These are phyloP conservation scores for Comarum palustre DNA, from an alignment of 306 rosid species.

Conservation along the genomic window DNA sequence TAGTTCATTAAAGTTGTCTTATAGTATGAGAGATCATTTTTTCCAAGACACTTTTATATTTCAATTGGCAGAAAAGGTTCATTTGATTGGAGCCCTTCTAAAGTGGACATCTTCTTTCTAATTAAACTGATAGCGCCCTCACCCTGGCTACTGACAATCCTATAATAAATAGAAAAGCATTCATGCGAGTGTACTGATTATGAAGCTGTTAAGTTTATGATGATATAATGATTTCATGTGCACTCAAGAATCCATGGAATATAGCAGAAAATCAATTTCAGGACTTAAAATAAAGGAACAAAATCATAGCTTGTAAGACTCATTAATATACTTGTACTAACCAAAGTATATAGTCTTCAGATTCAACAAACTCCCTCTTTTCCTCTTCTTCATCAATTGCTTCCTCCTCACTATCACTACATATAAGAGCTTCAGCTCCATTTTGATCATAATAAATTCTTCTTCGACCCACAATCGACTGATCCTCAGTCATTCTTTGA, in stretches of 20 bases:
- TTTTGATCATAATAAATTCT: constrained; percentile 95
- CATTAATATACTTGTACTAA: constrained; percentile 37
- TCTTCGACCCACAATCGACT: constrained; percentile 91
- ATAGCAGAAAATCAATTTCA: background rate
- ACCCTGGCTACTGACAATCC: background rate
- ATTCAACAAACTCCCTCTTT: constrained; percentile 72
- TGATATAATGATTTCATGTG: background rate
- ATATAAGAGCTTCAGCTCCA: constrained; percentile 97
- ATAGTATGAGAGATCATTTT: background rate
- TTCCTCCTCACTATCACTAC: constrained; percentile 99
- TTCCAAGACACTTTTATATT: background rate
- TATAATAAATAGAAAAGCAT: background rate
- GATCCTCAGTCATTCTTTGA: constrained; percentile 99
- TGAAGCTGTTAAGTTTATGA: background rate
- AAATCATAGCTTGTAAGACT: constrained; percentile 9
- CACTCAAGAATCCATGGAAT: background rate
- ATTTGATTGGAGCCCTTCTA: background rate
- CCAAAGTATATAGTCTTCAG: constrained; percentile 94
- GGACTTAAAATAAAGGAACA: constrained; percentile 13
- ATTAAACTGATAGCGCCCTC: background rate
- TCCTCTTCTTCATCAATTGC: constrained; percentile 85
- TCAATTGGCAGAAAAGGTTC: background rate
- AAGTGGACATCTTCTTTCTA: background rate
- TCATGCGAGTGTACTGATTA: background rate
- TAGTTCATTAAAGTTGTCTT: background rate